A percentile compares a stretch with the other conserved stretches of the same genome.
These are phyloP conservation scores for Puccinia coronata DNA, from an alignment of 1,284 basidiomycete genomes.

Conservation along the genomic window DNA sequence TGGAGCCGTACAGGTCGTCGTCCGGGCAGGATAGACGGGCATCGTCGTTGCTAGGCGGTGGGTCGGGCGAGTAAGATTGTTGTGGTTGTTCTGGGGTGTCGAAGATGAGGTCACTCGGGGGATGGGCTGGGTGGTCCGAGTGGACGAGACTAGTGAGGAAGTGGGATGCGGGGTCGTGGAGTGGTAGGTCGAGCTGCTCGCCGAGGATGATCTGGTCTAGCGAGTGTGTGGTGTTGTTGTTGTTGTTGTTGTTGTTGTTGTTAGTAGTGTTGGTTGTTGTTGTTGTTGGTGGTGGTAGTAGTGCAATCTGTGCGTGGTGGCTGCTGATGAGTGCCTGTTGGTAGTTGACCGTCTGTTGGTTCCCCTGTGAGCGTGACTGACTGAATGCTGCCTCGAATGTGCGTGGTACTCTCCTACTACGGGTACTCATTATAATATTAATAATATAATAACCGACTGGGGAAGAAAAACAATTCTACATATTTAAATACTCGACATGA, in stretches of 20 bases:
- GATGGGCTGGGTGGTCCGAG: neutral
- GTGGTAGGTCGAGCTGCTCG: neutral
- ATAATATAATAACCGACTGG: too few species aligned
- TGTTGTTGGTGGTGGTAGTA: neutral
- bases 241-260: too few species aligned
- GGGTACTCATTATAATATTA: too few species aligned
- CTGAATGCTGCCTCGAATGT: slow-evolving; percentile 37
- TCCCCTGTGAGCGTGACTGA: slow-evolving; percentile 4
- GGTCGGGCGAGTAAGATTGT: too few species aligned
- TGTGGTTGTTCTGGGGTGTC: neutral
- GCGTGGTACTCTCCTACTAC: neutral
- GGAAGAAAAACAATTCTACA: too few species aligned
- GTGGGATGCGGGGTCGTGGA: neutral
- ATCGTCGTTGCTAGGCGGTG: neutral
- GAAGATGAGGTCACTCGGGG: neutral
- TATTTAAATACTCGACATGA: too few species aligned
- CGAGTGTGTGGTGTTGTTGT: neutral
- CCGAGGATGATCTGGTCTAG: neutral
- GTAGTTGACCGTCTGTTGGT: slow-evolving; percentile 8
- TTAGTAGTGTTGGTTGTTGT: neutral
- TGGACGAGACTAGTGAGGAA: neutral
- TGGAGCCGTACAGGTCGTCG: neutral
- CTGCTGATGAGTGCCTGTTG: slow-evolving; percentile 4
- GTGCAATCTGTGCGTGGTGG: neutral
- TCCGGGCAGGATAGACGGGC: neutral